Evolutionary conservation across 2,329 filamentous ascomycete species (phyloP), one percentile per base, ranked within the genome.

Genomic region (Fusarium sp.): DNA sequence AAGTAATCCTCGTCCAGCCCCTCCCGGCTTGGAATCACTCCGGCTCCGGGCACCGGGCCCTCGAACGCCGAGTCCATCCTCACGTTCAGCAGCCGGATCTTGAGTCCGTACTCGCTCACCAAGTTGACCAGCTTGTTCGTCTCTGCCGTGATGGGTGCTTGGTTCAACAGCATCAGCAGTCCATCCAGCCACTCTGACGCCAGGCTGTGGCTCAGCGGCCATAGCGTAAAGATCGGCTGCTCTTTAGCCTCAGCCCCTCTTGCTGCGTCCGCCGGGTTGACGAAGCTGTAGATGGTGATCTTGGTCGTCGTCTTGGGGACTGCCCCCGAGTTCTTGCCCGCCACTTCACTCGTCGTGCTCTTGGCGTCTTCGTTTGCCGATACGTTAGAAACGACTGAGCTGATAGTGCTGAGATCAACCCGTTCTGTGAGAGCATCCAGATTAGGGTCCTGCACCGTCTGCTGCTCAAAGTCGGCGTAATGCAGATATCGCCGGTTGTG

Each of bases 181-280:
- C 97, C 97, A 81, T 99, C 97, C 6, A 99, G 88, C 97, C 97
- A 99, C 84, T 99, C 97, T 1, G 95, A 97, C 11, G 97, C 97
- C 57, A 97, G 86, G 74, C 91, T 94, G 80, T 97, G 93, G 68
- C 91, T 94, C 68, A 91, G 86, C 7, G 96, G 95, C 81, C 95
- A 92, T 62, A 99, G 88, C n/a, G 92, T 94, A 63, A 99, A 87
- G 25, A 98, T 89, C 1, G 94, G 88, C 60, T 91, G 86, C 82
- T 98, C 97, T 75, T 84, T 83, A n/a, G 78, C 79, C 35, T 84
- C 84, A 35, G 77, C 79, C 36, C 78, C 80, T 45, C 75, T 74
- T 8, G 78, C 79, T 45, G 80, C 82, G 66, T 85, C 85, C 29
- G 82, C 80, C 22, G 86, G 74, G 77, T 84, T 83, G 67, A 84